Conservation (phyloP, 192 early-diverging fungal species). For the Chytriomyces confervae region DNA sequence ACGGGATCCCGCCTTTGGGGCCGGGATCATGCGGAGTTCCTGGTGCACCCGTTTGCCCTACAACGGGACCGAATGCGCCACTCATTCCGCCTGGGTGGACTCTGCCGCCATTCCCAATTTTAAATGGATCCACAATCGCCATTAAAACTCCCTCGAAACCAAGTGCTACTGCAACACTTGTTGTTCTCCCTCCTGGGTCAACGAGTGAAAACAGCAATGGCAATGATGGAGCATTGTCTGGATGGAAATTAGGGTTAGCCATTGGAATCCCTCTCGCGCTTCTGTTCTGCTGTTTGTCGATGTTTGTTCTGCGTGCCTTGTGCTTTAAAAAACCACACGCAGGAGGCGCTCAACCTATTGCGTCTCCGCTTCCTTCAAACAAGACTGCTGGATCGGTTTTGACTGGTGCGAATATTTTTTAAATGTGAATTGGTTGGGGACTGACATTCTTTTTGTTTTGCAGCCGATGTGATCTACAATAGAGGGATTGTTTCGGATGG, state of each 20-base stretch:
- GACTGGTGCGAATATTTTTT: neutral
- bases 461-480: too few relatives aligned
- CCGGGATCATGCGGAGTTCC: neutral
- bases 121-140: constrained; percentile 12
- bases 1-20: constrained; percentile 22
- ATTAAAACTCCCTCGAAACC: neutral
- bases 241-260: constrained; percentile 17
- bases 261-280: constrained; percentile 16
- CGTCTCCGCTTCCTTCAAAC: neutral
- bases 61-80: constrained; percentile 5
- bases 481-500: too few relatives aligned
- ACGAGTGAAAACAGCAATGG: neutral
- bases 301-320: neutral
- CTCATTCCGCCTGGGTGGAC: constrained; percentile 30
- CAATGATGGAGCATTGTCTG: neutral
- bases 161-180: neutral
- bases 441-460: too few relatives aligned
- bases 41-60: neutral
- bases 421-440: too few relatives aligned
- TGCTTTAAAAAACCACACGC: neutral
- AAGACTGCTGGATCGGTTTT: neutral
- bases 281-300: neutral
- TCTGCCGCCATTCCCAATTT: constrained; percentile 14
- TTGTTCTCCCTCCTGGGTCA: neutral
- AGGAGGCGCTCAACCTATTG: neutral